Evolutionary conservation across 176 grass and related monocot species (phyloP).

Genomic region (Coix lacrymajobi): DNA sequence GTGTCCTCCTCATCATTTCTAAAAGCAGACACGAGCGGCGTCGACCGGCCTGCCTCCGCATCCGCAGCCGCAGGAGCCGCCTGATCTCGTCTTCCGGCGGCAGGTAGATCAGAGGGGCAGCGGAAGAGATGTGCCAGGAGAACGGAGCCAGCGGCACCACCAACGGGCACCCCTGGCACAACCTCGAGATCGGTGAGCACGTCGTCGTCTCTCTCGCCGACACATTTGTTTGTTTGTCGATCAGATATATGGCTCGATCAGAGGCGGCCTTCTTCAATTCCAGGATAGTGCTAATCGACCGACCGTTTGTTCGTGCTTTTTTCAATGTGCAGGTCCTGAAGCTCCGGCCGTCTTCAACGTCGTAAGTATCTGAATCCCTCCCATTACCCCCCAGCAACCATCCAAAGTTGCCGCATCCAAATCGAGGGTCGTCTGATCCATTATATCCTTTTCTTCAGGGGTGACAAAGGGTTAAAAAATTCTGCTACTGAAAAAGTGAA

Average conservation of each 20-base stretch:
- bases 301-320: background rate
- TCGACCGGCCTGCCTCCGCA: background rate
- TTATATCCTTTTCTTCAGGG: too few species aligned
- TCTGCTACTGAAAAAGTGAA: too few species aligned
- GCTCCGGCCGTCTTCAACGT: conserved; percentile 90
- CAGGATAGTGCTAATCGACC: background rate
- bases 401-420: background rate
- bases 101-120: background rate
- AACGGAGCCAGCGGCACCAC: background rate
- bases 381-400: too few species aligned
- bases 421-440: too few species aligned
- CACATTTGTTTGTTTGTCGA: too few species aligned
- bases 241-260: too few species aligned
- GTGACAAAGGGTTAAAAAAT: too few species aligned
- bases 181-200: conserved; percentile 81
- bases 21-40: background rate
- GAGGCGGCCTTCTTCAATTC: background rate
- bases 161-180: conserved; percentile 97
- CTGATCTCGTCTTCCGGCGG: background rate
- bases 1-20: too few species aligned
- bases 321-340: conserved; percentile 41
- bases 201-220: too few species aligned
- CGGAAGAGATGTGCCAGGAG: conserved; percentile 22
- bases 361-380: conserved; percentile 35
- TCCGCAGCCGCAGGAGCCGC: background rate